Percentiles rank a stretch among this genome's conserved stretches.
These are phyloP conservation scores for Colletotrichum tropicicola DNA, from an alignment of 2,329 filamentous ascomycete genomes.

Conservation along the genomic window DNA sequence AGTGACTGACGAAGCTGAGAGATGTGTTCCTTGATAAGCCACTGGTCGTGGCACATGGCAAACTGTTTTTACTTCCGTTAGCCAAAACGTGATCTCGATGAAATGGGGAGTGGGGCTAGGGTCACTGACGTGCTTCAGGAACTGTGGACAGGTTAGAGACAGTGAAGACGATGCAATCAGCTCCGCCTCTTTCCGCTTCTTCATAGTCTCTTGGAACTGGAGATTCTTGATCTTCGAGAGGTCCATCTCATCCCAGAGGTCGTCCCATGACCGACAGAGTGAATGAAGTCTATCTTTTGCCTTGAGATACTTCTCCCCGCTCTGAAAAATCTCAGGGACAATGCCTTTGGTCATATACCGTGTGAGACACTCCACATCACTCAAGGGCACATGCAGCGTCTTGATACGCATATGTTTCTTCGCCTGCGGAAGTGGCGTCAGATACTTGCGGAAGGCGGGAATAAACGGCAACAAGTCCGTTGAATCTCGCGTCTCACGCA, in stretches of 20 bases:
- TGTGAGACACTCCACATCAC: constrained; percentile 87
- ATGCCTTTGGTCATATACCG: constrained; percentile 69
- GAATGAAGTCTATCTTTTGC: constrained; percentile 76
- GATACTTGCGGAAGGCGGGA: constrained; percentile 71
- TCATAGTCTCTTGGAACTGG: constrained; percentile 80
- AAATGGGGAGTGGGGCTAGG: background rate
- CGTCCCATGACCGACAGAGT: constrained; percentile 78
- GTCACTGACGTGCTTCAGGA: constrained; percentile 85
- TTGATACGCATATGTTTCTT: constrained; percentile 75
- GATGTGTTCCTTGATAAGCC: constrained; percentile 95
- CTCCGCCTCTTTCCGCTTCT: constrained; percentile 73
- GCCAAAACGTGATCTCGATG: too few relatives aligned
- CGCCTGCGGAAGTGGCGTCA: constrained; percentile 73
- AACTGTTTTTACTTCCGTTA: constrained; percentile 70
- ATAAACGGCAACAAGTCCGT: constrained; percentile 91
- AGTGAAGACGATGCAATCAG: constrained; percentile 69
- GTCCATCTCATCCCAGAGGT: constrained; percentile 85
- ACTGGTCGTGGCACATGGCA: constrained; percentile 95
- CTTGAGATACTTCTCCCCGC: constrained; percentile 55
- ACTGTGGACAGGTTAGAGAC: constrained; percentile 77
- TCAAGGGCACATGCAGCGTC: constrained; percentile 74
- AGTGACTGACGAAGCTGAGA: constrained; percentile 85
- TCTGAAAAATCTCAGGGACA: constrained; percentile 66
- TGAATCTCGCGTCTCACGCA: constrained; percentile 75
- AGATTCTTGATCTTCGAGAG: constrained; percentile 85